Conservation (phyloP, 495 filamentous ascomycete species). For the Trichoderma asperelloides region DNA sequence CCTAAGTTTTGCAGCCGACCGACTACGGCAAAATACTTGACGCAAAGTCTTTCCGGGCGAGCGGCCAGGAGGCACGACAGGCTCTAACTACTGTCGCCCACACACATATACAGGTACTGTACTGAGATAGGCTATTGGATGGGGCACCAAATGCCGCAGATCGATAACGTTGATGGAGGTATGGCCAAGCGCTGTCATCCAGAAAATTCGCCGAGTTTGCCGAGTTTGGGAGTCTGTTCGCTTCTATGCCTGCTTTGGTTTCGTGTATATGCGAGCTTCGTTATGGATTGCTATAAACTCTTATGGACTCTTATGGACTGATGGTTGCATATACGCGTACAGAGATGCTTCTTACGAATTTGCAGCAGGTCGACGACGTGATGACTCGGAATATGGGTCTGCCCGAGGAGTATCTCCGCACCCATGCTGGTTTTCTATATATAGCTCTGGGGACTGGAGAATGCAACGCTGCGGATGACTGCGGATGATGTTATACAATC, state of each 20-base stretch:
- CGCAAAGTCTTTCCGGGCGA: not conserved
- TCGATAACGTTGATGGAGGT: not conserved
- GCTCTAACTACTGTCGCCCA: not conserved
- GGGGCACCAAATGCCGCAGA: constrained; percentile 1
- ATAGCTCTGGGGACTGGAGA: not conserved
- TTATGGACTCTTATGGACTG: no score
- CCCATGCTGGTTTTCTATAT: not conserved
- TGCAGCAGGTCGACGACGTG: not conserved
- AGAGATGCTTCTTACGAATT: no score
- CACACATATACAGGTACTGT: not conserved
- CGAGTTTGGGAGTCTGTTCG: not conserved
- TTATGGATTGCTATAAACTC: no score
- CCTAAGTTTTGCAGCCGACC: not conserved
- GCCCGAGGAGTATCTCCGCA: not conserved
- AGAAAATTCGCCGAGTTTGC: not conserved
- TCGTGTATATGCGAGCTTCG: no score
- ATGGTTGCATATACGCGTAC: not conserved
- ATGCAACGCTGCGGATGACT: not conserved
- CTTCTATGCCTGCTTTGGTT: not conserved
- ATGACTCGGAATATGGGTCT: not conserved
- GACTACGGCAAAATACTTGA: not conserved
- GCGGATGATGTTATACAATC: not conserved
- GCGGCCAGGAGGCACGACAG: not conserved
- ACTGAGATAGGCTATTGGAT: not conserved
- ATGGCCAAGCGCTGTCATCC: not conserved